phyloP scores from a whole-genome alignment of 768 basidiomycete genomes.

The Tricholoma furcatifolium region DNA sequence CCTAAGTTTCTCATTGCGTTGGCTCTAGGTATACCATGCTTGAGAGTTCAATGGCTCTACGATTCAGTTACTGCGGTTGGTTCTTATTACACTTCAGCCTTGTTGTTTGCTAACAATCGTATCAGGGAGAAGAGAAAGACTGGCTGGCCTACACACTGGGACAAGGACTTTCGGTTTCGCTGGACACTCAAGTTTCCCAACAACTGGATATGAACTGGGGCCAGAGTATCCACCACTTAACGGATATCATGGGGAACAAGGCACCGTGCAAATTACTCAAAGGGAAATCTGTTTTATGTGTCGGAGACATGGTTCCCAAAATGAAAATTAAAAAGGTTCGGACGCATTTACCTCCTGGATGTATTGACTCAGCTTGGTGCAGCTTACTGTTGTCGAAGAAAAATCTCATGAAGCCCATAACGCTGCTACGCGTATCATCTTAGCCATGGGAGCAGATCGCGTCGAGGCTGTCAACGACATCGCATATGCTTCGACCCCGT shows the following conservation, averaged over 20 bases:
- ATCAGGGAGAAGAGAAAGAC: conserved; percentile 39
- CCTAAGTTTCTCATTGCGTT: conserved; percentile 82
- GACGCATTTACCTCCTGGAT: neutral
- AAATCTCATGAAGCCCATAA: conserved; percentile 40
- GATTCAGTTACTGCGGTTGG: conserved; percentile 34
- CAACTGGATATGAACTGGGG: conserved; percentile 51
- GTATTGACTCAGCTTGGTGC: conserved; percentile 7
- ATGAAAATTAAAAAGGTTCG: conserved; percentile 39
- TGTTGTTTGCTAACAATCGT: neutral
- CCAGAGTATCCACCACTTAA: conserved; percentile 47
- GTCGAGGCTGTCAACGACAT: conserved; percentile 65
- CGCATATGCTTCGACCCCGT: conserved; percentile 35
- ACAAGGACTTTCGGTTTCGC: conserved; percentile 51
- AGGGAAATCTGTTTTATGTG: conserved; percentile 54
- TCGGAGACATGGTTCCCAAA: conserved; percentile 58
- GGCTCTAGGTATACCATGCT: conserved; percentile 83
- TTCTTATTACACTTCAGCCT: conserved; percentile 2
- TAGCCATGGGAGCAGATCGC: conserved; percentile 72
- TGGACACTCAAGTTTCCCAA: conserved; percentile 39
- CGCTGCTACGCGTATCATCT: conserved; percentile 61
- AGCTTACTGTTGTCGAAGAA: conserved; percentile 28
- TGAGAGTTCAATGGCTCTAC: conserved; percentile 58
- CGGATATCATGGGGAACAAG: conserved; percentile 55
- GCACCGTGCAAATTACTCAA: conserved; percentile 59
- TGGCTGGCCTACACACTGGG: conserved; percentile 64